Base-by-base conservation (phyloP, 768 basidiomycete genomes). In the Suillus alpinus region DNA sequence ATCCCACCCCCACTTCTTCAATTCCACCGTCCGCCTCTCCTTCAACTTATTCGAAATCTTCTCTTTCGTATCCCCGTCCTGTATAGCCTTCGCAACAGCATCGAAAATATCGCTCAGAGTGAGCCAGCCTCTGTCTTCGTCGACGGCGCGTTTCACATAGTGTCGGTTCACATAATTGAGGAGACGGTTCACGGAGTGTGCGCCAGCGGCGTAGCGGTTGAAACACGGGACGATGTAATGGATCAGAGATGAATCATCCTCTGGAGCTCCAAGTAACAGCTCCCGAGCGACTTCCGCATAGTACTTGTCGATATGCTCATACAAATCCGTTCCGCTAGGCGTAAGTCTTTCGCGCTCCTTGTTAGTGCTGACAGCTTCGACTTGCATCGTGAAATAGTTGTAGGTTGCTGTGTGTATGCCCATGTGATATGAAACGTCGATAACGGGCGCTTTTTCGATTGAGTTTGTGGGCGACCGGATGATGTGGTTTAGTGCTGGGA, bases 391-490 rank as follows among this genome's bases (percentile, higher is more conserved):
- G 69, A 86, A 84, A 83, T 90, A 91, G 76, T 91, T 89, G 78
- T 92, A 91, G 59, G 86, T 85, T n/a, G 89, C 87, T 20, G 89
- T 89, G 72, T 91, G 88, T 43, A 91, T 86, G 61, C 88, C 88
- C 70, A 88, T 84, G 68, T 91, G 89, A 65, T 89, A 88, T 31
- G 76, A 81, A 59, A 88, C 80, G 64, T 90, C 89, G 66, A 91
- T 85, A 13, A 86, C 77, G 39, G 90, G 89, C 6, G 87, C 84
- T 69, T 87, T 89, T 63, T 77, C 73, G 56, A 77, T 65, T 63
- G 80, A 77, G 68, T 87, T 86, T 34, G 83, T 82, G 32, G 88
- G 81, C n/a, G 83, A 83, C 64, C 86, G 86, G 60, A 91, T 77
- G 69, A 91, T 90, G 70, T 91, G 88, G 68, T 91, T 86, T 41